phyloP scores from a whole-genome alignment of 768 basidiomycete species.

The Trametes punicea region DNA sequence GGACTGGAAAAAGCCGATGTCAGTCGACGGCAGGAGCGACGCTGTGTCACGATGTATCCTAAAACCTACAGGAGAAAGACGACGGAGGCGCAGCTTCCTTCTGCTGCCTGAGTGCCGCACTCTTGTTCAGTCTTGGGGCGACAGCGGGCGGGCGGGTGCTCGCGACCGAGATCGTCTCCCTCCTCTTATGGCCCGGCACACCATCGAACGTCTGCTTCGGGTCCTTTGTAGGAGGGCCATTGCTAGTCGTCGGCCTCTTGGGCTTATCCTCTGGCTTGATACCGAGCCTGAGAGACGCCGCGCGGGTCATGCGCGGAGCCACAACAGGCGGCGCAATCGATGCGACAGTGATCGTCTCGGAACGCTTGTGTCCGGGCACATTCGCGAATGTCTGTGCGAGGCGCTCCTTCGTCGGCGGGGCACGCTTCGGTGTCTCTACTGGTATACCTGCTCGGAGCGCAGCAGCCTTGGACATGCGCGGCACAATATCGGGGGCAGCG shows the following conservation, averaged over 20 bases:
- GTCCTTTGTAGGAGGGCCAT: conserved; percentile 22
- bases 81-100: conserved; percentile 51
- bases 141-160: conserved; percentile 43
- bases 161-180: conserved; percentile 70
- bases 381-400: conserved; percentile 65
- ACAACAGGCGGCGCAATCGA: conserved; percentile 71
- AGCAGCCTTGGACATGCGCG: conserved; percentile 73
- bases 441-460: conserved; percentile 63
- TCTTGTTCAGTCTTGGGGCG: conserved; percentile 43
- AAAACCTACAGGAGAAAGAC: conserved; percentile 67
- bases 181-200: conserved; percentile 81
- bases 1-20: conserved; percentile 38
- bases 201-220: conserved; percentile 63
- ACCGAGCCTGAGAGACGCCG: conserved; percentile 67
- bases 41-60: neutral
- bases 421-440: conserved; percentile 44
- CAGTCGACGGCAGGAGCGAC: conserved; percentile 7
- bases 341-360: conserved; percentile 64
- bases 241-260: conserved; percentile 20
- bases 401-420: conserved; percentile 57
- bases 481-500: conserved; percentile 63
- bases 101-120: conserved; percentile 38
- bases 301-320: conserved; percentile 72
- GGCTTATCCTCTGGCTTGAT: conserved; percentile 30
- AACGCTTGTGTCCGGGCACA: conserved; percentile 80